Conservation (phyloP, 2,329 filamentous ascomycete species). For the Pseudomassariella vexata region DNA sequence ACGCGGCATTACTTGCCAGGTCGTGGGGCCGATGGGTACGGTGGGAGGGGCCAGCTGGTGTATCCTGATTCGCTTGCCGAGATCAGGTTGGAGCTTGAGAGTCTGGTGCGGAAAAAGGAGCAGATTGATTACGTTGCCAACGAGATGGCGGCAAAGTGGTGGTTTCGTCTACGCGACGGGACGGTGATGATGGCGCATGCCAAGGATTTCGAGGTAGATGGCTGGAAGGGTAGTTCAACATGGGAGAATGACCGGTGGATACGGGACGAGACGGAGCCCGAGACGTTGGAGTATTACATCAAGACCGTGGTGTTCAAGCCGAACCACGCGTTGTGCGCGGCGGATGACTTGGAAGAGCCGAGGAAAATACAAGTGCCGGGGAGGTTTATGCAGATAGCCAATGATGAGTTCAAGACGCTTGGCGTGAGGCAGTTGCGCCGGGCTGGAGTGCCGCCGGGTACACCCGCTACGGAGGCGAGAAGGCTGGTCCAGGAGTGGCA, state of each 20-base stretch:
- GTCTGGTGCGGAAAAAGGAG: neutral
- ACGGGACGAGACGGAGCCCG: neutral
- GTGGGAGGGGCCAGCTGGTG: too few species aligned
- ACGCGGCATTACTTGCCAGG: too few species aligned
- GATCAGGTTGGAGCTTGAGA: neutral
- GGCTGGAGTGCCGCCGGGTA: too few species aligned
- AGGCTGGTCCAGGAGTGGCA: too few species aligned
- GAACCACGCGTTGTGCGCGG: neutral
- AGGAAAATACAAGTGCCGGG: too few species aligned
- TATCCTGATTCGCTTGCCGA: neutral
- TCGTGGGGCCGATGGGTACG: too few species aligned
- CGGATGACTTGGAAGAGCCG: too few species aligned
- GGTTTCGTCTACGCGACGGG: neutral
- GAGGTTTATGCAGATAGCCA: too few species aligned
- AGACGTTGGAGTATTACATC: neutral
- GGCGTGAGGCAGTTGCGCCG: too few species aligned
- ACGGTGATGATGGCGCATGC: neutral
- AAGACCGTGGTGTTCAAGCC: neutral
- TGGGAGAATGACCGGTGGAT: neutral
- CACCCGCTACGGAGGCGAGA: too few species aligned
- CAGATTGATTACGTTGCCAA: neutral
- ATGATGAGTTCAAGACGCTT: too few species aligned
- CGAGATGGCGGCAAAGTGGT: neutral
- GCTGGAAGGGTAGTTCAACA: neutral
- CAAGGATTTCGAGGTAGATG: neutral